Evolutionary conservation across 306 rosid species (phyloP).

Genomic region (Pyrus communis): DNA sequence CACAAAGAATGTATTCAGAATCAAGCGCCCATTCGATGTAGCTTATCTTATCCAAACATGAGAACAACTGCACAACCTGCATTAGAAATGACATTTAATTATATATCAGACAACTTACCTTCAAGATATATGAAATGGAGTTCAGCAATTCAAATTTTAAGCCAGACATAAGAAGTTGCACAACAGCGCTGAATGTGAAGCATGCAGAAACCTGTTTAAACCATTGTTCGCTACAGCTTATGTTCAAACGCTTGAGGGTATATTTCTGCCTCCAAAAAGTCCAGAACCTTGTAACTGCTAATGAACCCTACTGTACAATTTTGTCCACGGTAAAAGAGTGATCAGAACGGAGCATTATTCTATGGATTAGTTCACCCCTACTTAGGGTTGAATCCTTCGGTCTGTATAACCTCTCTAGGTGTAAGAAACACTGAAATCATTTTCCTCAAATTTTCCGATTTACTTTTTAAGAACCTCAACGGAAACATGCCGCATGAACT

Average conservation of each 20-base stretch:
- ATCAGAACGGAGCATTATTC: neutral
- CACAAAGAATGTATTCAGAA: constrained; percentile 97
- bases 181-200: neutral
- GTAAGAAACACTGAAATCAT: neutral
- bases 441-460: neutral
- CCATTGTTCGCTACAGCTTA: neutral
- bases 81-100: constrained; percentile 3
- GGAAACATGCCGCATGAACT: neutral
- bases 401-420: neutral
- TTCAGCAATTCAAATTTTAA: constrained; percentile 8
- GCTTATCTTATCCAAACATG: constrained; percentile 98
- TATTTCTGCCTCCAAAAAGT: neutral
- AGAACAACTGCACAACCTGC: constrained; percentile 97
- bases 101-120: constrained; percentile 12
- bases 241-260: neutral
- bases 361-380: neutral
- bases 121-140: constrained; percentile 1
- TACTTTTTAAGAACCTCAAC: neutral
- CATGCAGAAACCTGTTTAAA: neutral
- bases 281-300: neutral
- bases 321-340: neutral
- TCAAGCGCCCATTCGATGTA: constrained; percentile 97
- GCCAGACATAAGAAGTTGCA: neutral
- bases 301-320: neutral
- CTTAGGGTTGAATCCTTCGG: neutral